Evolutionary conservation across 306 rosid species (phyloP).

Genomic region (Acacia melanoxylon): DNA sequence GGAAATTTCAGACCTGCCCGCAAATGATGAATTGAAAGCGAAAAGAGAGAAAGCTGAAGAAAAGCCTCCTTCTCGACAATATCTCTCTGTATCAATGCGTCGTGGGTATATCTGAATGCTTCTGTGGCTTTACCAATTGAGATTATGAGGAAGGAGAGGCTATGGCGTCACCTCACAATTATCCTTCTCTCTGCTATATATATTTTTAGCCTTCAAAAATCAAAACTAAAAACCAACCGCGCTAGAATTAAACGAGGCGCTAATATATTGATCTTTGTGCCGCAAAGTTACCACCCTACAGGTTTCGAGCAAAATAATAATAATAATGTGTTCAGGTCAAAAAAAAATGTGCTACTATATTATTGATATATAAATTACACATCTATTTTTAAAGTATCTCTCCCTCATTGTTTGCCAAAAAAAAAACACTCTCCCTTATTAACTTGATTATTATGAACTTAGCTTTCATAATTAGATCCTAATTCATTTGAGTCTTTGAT

Average conservation of each 20-base stretch:
- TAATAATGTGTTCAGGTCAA: too few species aligned
- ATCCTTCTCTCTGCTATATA: constrained; percentile 28
- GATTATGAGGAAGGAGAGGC: constrained; percentile 34
- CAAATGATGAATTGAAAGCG: not conserved
- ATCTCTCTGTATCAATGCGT: not conserved
- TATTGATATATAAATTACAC: not conserved
- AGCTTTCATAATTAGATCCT: not conserved
- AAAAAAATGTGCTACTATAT: too few species aligned
- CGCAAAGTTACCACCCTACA: not conserved
- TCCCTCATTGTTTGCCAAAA: too few species aligned
- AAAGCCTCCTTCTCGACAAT: not conserved
- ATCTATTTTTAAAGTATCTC: too few species aligned
- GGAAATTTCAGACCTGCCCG: constrained; percentile 5
- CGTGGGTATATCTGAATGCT: not conserved
- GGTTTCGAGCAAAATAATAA: too few species aligned
- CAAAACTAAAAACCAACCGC: constrained; percentile 37
- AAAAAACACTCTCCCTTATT: not conserved
- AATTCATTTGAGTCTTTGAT: not conserved
- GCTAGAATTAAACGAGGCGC: constrained; percentile 11
- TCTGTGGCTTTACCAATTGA: constrained; percentile 7
- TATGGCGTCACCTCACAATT: constrained; percentile 62
- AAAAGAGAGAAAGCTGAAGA: constrained; percentile 12
- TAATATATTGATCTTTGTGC: not conserved
- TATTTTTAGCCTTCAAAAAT: constrained; percentile 31
- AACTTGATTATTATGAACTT: not conserved